Evolutionary conservation across 805 yeast species (phyloP).

Genomic region (Zygosaccharomyces gambellarensis): DNA sequence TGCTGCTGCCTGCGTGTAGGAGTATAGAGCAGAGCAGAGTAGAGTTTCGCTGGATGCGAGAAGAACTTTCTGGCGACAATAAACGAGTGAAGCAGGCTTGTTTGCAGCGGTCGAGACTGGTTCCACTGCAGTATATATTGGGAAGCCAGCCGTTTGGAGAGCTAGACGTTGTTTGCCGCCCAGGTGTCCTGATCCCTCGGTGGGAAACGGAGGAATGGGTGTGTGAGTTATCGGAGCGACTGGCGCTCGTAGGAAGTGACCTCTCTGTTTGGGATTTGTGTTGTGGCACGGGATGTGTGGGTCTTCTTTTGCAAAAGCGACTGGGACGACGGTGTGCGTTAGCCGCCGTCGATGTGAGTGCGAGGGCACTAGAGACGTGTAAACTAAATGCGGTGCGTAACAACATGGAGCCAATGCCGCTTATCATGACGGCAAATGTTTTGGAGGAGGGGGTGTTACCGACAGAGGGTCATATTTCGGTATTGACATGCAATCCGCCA

Average conservation of each 20-base stretch:
- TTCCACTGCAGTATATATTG: conserved; percentile 80
- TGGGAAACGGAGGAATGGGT: conserved; percentile 97
- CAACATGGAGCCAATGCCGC: background rate
- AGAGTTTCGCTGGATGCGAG: conserved; percentile 28
- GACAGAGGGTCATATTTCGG: conserved; percentile 33
- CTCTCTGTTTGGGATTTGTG: conserved; percentile 63
- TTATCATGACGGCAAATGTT: conserved; percentile 4
- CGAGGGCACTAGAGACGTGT: conserved; percentile 45
- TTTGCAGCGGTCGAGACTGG: conserved; percentile 43
- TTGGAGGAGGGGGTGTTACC: background rate
- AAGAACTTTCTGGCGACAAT: conserved; percentile 11
- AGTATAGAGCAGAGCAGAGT: conserved; percentile 18
- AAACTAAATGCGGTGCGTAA: conserved; percentile 5
- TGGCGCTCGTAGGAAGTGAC: background rate
- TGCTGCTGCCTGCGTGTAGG: conserved; percentile 29
- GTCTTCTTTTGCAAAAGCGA: conserved; percentile 44
- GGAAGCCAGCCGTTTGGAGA: conserved; percentile 84
- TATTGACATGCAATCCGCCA: conserved; percentile 88
- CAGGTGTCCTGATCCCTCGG: conserved; percentile 78
- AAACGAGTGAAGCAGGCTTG: conserved; percentile 42
- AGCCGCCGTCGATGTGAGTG: conserved; percentile 54
- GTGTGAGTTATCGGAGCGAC: conserved; percentile 23
- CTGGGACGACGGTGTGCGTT: conserved; percentile 25
- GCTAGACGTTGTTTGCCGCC: conserved; percentile 53
- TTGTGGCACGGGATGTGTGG: conserved; percentile 87